Evolutionary conservation across 257 asterid genomes (phyloP).

Genomic region (Nyctanthes arbortristis): DNA sequence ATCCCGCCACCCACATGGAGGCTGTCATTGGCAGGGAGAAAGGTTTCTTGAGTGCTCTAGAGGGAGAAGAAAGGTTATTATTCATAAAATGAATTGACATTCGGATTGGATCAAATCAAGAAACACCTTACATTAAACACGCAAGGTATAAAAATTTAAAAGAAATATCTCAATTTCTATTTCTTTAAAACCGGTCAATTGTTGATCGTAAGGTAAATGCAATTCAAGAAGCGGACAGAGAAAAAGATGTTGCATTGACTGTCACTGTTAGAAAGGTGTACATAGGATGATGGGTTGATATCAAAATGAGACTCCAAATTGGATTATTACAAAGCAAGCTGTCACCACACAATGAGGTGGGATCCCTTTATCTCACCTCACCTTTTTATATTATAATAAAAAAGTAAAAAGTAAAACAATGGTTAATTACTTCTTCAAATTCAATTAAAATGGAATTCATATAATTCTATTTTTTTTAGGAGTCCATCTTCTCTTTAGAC

Average conservation of each 20-base stretch:
- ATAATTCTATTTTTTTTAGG: neutral
- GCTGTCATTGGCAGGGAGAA: too few relatives aligned
- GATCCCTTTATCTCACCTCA: neutral
- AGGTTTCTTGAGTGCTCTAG: too few relatives aligned
- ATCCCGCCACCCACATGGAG: too few relatives aligned
- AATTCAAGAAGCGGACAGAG: neutral
- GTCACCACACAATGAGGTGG: conserved; percentile 26
- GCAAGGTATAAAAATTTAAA: too few relatives aligned
- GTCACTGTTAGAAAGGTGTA: conserved; percentile 35
- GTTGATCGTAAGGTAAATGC: neutral
- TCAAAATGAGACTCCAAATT: conserved; percentile 26
- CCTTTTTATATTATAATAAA: too few relatives aligned
- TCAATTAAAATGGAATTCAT: conserved; percentile 1
- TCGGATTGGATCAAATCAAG: too few relatives aligned
- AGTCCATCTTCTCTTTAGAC: too few relatives aligned
- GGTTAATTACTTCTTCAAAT: neutral
- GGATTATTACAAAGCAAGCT: conserved; percentile 4
- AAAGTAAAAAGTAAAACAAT: too few relatives aligned
- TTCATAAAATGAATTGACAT: too few relatives aligned
- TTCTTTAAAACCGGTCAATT: neutral
- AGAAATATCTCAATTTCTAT: neutral
- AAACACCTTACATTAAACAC: too few relatives aligned
- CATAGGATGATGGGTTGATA: conserved; percentile 25
- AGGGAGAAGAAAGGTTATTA: too few relatives aligned
- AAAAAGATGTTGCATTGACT: conserved; percentile 11